A percentile compares a stretch with the other conserved stretches of the same genome.
Conservation (phyloP, 768 basidiomycete species). For the Pluteus cervinus region DNA sequence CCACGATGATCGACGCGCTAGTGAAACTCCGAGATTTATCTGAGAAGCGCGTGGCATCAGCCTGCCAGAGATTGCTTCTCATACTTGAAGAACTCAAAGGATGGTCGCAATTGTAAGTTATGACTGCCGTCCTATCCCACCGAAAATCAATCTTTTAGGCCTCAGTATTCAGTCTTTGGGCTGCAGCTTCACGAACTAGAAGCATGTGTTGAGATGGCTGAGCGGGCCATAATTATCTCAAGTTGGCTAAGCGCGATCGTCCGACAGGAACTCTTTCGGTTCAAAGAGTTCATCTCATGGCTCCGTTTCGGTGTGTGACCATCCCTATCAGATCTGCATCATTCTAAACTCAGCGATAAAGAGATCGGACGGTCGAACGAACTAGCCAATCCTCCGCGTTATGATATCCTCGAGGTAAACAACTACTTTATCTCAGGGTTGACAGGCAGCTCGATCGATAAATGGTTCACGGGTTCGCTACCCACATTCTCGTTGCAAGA, state of each 20-base stretch:
- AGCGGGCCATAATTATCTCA: slow-evolving; percentile 54
- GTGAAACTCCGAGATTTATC: slow-evolving; percentile 68
- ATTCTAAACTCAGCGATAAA: too few relatives aligned
- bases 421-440: slow-evolving; percentile 73
- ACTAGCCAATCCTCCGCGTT: too few relatives aligned
- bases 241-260: slow-evolving; percentile 66
- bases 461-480: slow-evolving; percentile 69
- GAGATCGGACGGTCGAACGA: too few relatives aligned
- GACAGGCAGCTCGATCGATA: slow-evolving; percentile 62
- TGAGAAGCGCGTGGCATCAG: slow-evolving; percentile 64
- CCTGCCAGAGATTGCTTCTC: slow-evolving; percentile 71
- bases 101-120: slow-evolving; percentile 64
- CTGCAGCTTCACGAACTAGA: slow-evolving; percentile 45
- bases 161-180: slow-evolving; percentile 50
- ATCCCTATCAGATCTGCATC: background rate
- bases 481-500: slow-evolving; percentile 46
- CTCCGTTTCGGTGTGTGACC: slow-evolving; percentile 57
- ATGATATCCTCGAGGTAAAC: slow-evolving; percentile 78
- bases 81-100: slow-evolving; percentile 74
- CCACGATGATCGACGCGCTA: slow-evolving; percentile 63
- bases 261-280: slow-evolving; percentile 62
- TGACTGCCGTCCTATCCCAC: slow-evolving; percentile 2
- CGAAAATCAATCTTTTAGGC: slow-evolving; percentile 31
- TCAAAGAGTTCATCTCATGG: slow-evolving; percentile 78
- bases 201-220: slow-evolving; percentile 45